Evolutionary conservation across 2,329 filamentous ascomycete species (phyloP).

Genomic region (Diplodia mutila): DNA sequence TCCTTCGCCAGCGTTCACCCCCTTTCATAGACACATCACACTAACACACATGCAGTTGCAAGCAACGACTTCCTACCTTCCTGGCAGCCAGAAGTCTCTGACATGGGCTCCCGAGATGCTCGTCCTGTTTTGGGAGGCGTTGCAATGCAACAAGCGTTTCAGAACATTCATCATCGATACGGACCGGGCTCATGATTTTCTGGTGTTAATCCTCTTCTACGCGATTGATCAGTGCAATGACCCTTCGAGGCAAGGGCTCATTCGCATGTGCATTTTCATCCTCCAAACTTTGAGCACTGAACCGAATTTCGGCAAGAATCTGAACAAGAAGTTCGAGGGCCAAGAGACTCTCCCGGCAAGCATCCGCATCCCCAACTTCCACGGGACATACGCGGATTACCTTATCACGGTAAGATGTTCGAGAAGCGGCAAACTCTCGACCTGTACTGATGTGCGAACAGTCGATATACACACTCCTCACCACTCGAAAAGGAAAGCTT

Average conservation of each 20-base stretch:
- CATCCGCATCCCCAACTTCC: conserved; percentile 82
- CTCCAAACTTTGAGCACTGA: conserved; percentile 94
- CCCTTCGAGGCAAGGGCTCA: conserved; percentile 83
- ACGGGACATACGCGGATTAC: conserved; percentile 90
- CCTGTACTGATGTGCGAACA: conserved; percentile 45
- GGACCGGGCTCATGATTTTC: conserved; percentile 87
- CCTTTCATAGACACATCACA: too few relatives aligned
- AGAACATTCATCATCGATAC: conserved; percentile 97
- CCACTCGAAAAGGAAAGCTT: conserved; percentile 85
- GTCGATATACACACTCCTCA: conserved; percentile 91
- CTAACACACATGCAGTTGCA: conserved; percentile 61
- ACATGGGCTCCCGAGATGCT: conserved; percentile 95
- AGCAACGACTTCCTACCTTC: conserved; percentile 84
- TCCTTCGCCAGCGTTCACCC: too few relatives aligned
- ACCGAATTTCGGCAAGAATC: conserved; percentile 81
- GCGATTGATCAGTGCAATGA: conserved; percentile 88
- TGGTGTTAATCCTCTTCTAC: conserved; percentile 89
- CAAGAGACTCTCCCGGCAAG: conserved; percentile 84
- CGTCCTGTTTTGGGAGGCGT: conserved; percentile 95
- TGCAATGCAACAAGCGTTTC: conserved; percentile 97
- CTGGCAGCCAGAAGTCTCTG: conserved; percentile 76
- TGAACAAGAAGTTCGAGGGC: conserved; percentile 86
- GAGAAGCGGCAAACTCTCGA: neutral
- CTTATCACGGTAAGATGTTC: conserved; percentile 73
- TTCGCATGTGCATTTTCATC: conserved; percentile 97